Percentiles rank a stretch among this genome's conserved stretches.
Conservation (phyloP, 1,284 basidiomycete species). For the Tilletiopsis washingtonensis region DNA sequence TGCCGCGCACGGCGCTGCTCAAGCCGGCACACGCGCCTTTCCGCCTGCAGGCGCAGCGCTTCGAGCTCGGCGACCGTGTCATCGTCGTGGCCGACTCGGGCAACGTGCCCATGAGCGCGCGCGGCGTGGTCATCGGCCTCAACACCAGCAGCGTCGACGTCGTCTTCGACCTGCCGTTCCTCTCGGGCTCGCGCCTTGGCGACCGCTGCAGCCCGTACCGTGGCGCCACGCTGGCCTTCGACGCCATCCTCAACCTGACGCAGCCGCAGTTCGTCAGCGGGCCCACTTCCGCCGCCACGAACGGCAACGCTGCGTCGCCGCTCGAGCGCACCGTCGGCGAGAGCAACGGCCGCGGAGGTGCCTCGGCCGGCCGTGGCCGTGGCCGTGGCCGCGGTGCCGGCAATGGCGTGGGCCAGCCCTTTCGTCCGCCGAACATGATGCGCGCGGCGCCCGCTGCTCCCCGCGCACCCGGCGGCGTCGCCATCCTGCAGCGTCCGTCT, state of each 20-base stretch:
- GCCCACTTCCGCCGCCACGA: too few relatives aligned
- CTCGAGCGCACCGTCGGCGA: too few relatives aligned
- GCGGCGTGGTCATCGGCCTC: conserved; percentile 87
- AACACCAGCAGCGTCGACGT: conserved; percentile 76
- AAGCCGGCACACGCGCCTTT: conserved; percentile 87
- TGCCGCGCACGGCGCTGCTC: conserved; percentile 86
- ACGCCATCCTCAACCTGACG: conserved; percentile 40
- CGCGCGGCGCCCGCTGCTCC: too few relatives aligned
- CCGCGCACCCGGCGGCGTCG: too few relatives aligned
- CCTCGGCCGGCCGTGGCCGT: too few relatives aligned
- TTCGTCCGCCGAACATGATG: too few relatives aligned
- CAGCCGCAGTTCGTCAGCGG: conserved; percentile 42
- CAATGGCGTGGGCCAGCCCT: too few relatives aligned
- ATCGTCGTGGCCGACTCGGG: conserved; percentile 88
- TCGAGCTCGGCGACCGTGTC: conserved; percentile 86
- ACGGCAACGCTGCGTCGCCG: too few relatives aligned
- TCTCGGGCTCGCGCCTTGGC: conserved; percentile 80
- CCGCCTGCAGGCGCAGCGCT: conserved; percentile 82
- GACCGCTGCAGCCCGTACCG: conserved; percentile 49
- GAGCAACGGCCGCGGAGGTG: too few relatives aligned
- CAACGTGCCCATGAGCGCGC: conserved; percentile 80
- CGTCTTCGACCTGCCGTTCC: conserved; percentile 92
- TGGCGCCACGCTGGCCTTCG: conserved; percentile 27
- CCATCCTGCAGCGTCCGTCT: too few relatives aligned
- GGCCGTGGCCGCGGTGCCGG: too few relatives aligned